phyloP scores from a whole-genome alignment of 176 grass and related monocot species.

The Guadua angustifolia region DNA sequence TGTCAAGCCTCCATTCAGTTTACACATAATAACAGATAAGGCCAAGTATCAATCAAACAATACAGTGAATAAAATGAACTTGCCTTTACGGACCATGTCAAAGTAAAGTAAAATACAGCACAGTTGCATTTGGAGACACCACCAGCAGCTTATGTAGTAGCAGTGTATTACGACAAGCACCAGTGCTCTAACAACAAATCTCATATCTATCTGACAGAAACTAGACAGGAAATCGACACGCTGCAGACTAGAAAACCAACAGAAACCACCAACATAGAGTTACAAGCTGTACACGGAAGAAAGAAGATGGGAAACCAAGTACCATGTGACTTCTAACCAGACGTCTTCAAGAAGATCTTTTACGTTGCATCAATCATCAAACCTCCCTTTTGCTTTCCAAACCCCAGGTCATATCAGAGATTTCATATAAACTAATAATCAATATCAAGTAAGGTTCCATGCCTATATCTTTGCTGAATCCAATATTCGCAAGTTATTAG shows the following conservation, averaged over 20 bases:
- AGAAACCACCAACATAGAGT: slow-evolving; percentile 10
- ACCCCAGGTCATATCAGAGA: neutral
- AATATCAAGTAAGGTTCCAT: neutral
- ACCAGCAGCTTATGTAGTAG: neutral
- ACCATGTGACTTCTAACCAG: neutral
- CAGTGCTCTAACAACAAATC: neutral
- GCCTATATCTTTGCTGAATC: slow-evolving; percentile 6
- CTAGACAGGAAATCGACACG: neutral
- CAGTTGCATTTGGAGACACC: neutral
- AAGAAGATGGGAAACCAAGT: neutral
- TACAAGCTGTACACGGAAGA: neutral
- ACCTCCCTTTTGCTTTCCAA: neutral
- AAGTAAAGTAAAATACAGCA: slow-evolving; percentile 8
- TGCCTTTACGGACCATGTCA: neutral
- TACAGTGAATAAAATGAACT: neutral
- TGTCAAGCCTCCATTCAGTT: neutral
- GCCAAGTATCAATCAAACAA: neutral
- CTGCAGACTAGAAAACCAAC: neutral
- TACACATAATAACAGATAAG: neutral
- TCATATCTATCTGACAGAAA: neutral
- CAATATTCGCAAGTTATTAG: neutral
- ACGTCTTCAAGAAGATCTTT: neutral
- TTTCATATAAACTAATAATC: neutral
- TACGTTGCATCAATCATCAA: slow-evolving; percentile 8
- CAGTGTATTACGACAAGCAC: neutral